Conservation (phyloP, 345 rosid species). For the Bruguiera gymnorhiza region DNA sequence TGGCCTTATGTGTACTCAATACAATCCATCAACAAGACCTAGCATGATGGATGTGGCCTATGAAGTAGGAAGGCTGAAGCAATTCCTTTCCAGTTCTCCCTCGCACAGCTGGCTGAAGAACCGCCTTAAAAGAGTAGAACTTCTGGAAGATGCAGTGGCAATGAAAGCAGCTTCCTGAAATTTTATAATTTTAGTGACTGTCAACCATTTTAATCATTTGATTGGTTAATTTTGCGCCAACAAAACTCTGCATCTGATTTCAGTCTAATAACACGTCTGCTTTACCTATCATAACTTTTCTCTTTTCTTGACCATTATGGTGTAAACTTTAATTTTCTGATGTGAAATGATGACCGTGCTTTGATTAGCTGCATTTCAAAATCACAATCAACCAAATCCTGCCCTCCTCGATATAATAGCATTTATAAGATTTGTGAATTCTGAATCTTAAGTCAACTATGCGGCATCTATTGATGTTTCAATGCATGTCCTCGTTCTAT, state of each 20-base stretch:
- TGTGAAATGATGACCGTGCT: too few species aligned
- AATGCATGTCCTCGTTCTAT: not conserved
- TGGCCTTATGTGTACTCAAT: constrained; percentile 77
- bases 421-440: not conserved
- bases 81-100: constrained; percentile 48
- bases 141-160: constrained; percentile 1
- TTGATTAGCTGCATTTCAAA: not conserved
- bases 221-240: not conserved
- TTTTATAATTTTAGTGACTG: not conserved
- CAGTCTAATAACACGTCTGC: too few species aligned
- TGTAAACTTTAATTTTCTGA: too few species aligned
- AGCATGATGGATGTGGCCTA: constrained; percentile 71
- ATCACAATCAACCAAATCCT: not conserved
- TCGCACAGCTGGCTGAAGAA: constrained; percentile 28
- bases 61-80: constrained; percentile 75
- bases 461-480: not conserved
- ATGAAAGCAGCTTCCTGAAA: not conserved
- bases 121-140: constrained; percentile 23
- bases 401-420: not conserved
- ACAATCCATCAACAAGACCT: constrained; percentile 74
- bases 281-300: too few species aligned
- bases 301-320: too few species aligned
- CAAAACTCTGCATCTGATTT: not conserved
- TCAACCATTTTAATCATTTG: constrained; percentile 21
- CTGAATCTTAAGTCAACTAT: constrained; percentile 1